Conservation (phyloP, 2,329 filamentous ascomycete genomes). For the Pseudogymnoascus pannorum region DNA sequence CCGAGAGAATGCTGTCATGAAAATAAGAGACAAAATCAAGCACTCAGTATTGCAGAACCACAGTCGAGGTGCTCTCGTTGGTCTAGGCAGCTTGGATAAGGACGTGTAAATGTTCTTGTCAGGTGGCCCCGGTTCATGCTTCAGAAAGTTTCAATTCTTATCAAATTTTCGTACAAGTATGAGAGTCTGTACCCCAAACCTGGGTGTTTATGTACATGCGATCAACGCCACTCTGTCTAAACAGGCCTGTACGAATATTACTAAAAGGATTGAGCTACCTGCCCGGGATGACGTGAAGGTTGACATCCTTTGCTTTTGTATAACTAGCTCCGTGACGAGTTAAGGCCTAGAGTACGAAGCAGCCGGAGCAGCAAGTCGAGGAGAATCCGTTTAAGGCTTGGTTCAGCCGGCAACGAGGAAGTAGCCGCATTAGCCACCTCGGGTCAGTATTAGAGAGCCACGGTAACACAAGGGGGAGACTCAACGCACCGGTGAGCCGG, state of each 20-base stretch:
- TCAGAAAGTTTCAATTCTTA: slow-evolving; percentile 21
- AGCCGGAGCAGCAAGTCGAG: slow-evolving; percentile 6
- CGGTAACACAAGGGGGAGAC: not conserved
- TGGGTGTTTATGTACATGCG: slow-evolving; percentile 21
- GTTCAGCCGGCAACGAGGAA: slow-evolving; percentile 19
- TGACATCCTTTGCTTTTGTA: slow-evolving; percentile 13
- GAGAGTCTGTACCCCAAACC: slow-evolving; percentile 1
- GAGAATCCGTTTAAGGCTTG: slow-evolving; percentile 16
- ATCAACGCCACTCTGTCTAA: slow-evolving; percentile 14
- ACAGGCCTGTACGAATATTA: slow-evolving; percentile 17
- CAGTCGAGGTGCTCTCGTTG: slow-evolving; percentile 15
- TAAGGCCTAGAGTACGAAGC: slow-evolving; percentile 10
- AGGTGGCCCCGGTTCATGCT: not conserved
- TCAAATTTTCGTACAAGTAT: slow-evolving; percentile 17
- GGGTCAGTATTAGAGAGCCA: no score
- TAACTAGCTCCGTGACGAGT: slow-evolving; percentile 23
- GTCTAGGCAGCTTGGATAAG: slow-evolving; percentile 17
- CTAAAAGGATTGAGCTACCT: slow-evolving; percentile 12
- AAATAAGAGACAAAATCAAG: not conserved
- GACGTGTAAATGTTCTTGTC: not conserved
- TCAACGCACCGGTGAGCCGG: slow-evolving; percentile 10
- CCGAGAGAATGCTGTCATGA: slow-evolving; percentile 10
- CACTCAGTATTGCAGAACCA: slow-evolving; percentile 8
- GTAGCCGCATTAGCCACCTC: no score
- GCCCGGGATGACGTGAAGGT: slow-evolving; percentile 16